Base-by-base conservation (phyloP, 2,329 filamentous ascomycete species). In the Drechslera avenae region DNA sequence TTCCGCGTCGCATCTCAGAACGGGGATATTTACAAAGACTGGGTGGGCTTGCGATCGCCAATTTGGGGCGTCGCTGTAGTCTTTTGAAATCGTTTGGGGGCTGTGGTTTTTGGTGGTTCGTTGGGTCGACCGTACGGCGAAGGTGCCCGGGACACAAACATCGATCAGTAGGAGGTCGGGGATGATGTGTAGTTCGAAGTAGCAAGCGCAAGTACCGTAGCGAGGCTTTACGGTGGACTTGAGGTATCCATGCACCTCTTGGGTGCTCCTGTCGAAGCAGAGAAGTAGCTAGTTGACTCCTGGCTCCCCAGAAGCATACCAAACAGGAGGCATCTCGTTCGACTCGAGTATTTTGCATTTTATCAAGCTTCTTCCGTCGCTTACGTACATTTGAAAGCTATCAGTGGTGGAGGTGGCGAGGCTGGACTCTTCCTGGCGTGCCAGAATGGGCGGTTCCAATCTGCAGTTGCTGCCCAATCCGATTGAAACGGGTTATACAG, bases 261-360 rank as follows among this genome's bases (percentile, higher is more conserved):
- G 10, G 16, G 31, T 30, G 12, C 39, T 53, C 9, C 50, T 13
- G 4, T 2, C 6, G 8, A 9, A 14, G 18, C 43, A 63, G 60
- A 68, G 34, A 60, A 67, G 34, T 46, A 56, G 33, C 52, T 41
- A 21, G 74, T 72, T 50, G 67, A 66, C 2, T 73, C 79, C 50
- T 63, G 9, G 21, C 21, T 23, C 21, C 21, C 6, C 21, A 23
- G 61, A 16, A 69, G 66, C 17, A 66, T 72, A 1, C 75, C 77
- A 3, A 62, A 66, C 18, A 77, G 77, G 9, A 69, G 78, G 52
- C 79, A 79, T 57, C 67, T 79, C 14, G 62, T 78, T 8, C 72
- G 76, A 8, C 69, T 75, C 14, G 77, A 80, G 56, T 76, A 77
- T 42, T 77, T 80, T 37, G 76, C 69, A 2, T 65, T 79, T 13